These are phyloP conservation scores for Russula virescens DNA, from an alignment of 768 basidiomycete genomes.

Conservation along the genomic window DNA sequence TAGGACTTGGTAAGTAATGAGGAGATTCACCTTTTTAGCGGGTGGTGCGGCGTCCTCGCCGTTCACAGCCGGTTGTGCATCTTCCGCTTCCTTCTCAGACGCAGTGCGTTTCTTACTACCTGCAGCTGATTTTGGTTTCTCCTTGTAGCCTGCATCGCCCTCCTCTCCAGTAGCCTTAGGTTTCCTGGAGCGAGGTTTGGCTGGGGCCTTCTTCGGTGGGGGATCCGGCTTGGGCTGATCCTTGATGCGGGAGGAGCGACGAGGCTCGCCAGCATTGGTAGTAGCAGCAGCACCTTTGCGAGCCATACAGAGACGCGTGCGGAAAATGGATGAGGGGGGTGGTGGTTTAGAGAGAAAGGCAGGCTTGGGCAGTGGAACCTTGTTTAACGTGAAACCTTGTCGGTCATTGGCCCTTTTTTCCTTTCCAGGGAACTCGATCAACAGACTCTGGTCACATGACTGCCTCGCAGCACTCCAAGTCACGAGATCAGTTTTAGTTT, in stretches of 20 bases:
- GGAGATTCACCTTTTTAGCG: conserved; percentile 53
- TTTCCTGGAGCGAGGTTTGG: conserved; percentile 55
- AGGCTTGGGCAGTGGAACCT: conserved; percentile 18
- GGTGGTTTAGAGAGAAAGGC: conserved; percentile 24
- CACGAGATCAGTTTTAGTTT: neutral
- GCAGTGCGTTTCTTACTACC: conserved; percentile 51
- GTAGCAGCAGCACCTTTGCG: conserved; percentile 57
- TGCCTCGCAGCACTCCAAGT: neutral
- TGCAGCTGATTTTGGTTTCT: conserved; percentile 41
- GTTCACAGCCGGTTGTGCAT: conserved; percentile 35
- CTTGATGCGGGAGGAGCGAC: conserved; percentile 73
- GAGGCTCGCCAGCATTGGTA: conserved; percentile 45
- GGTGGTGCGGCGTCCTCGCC: conserved; percentile 45
- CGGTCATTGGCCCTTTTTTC: neutral
- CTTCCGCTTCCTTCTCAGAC: conserved; percentile 38
- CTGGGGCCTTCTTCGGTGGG: conserved; percentile 51
- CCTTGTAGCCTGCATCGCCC: conserved; percentile 29
- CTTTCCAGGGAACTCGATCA: conserved; percentile 8
- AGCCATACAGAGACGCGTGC: conserved; percentile 44
- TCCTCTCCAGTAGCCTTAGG: conserved; percentile 34
- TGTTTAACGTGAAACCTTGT: conserved; percentile 25
- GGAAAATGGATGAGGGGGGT: conserved; percentile 20
- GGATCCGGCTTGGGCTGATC: conserved; percentile 53
- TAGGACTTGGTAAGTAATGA: conserved; percentile 12
- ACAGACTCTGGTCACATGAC: conserved; percentile 16